Conservation (phyloP, 2,329 filamentous ascomycete species). For the Phaeosphaeriaceae sp. region DNA sequence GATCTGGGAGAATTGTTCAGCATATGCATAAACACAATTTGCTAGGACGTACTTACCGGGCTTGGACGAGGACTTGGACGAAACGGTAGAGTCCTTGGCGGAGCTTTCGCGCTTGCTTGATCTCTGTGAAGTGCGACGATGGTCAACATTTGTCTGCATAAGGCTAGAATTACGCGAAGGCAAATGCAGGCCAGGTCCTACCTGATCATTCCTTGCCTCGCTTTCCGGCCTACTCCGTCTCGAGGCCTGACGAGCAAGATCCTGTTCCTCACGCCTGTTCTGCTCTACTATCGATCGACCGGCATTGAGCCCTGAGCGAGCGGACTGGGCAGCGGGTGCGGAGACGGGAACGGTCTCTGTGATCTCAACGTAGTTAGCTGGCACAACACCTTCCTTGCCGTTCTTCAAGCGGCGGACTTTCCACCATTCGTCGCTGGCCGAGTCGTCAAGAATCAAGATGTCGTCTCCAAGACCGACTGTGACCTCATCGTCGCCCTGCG, state of each 20-base stretch:
- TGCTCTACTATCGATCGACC: conserved; percentile 78
- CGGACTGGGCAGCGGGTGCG: conserved; percentile 55
- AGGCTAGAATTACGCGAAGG: conserved; percentile 83
- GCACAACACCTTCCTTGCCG: conserved; percentile 93
- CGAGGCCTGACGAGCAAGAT: conserved; percentile 80
- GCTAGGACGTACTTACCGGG: conserved; percentile 69
- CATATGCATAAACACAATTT: neutral
- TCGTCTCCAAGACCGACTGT: conserved; percentile 90
- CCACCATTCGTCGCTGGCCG: conserved; percentile 98
- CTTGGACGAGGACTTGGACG: conserved; percentile 65
- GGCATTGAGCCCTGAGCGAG: conserved; percentile 64
- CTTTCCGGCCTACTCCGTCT: conserved; percentile 66
- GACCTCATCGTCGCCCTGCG: conserved; percentile 95
- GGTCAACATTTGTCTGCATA: conserved; percentile 70
- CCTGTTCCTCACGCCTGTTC: conserved; percentile 79
- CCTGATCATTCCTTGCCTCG: conserved; percentile 68
- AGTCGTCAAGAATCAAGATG: conserved; percentile 87
- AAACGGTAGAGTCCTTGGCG: conserved; percentile 51
- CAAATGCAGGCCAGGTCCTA: conserved; percentile 79
- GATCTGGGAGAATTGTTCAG: conserved; percentile 59
- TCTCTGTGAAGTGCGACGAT: conserved; percentile 75
- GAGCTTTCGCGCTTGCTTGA: conserved; percentile 74
- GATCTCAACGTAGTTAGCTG: conserved; percentile 93
- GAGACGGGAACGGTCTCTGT: conserved; percentile 70
- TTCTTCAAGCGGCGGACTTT: conserved; percentile 90